Conservation (phyloP, 768 basidiomycete species). For the Aureoboletus auriporus region DNA sequence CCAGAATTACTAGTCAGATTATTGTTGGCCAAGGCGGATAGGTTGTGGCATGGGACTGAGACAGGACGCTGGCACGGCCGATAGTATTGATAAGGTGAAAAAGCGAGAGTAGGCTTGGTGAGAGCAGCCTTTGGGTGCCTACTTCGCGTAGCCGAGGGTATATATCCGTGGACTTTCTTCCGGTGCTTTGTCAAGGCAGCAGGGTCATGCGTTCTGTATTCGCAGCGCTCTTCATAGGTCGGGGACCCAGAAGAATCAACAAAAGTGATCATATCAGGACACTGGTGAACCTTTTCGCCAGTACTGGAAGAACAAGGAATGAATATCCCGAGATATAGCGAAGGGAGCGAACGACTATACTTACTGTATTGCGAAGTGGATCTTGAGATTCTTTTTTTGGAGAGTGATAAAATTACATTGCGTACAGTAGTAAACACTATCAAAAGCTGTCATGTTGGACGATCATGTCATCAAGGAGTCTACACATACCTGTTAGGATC, state of each 20-base stretch:
- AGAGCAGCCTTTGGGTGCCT: background rate
- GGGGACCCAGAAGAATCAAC: background rate
- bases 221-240: conserved; percentile 3
- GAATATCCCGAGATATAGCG: background rate
- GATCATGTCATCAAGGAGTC: background rate
- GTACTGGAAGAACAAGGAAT: conserved; percentile 11
- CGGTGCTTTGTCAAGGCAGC: conserved; percentile 24
- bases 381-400: conserved; percentile 17
- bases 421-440: conserved; percentile 14
- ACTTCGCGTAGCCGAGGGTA: conserved; percentile 9
- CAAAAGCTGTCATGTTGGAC: background rate
- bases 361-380: conserved; percentile 20
- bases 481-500: conserved; percentile 4
- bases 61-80: background rate
- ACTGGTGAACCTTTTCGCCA: conserved; percentile 13
- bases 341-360: background rate
- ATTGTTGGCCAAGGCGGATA: no score
- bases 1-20: background rate
- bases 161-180: conserved; percentile 17
- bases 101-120: background rate
- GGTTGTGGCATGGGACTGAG: background rate
- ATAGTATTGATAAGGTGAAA: background rate
- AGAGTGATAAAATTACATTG: conserved; percentile 13
- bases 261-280: conserved; percentile 1
- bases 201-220: conserved; percentile 22